A percentile compares a stretch with the other conserved stretches of the same genome.
These are phyloP conservation scores for Sisymbrium irio DNA, from an alignment of 345 rosid genomes.

Conservation along the genomic window DNA sequence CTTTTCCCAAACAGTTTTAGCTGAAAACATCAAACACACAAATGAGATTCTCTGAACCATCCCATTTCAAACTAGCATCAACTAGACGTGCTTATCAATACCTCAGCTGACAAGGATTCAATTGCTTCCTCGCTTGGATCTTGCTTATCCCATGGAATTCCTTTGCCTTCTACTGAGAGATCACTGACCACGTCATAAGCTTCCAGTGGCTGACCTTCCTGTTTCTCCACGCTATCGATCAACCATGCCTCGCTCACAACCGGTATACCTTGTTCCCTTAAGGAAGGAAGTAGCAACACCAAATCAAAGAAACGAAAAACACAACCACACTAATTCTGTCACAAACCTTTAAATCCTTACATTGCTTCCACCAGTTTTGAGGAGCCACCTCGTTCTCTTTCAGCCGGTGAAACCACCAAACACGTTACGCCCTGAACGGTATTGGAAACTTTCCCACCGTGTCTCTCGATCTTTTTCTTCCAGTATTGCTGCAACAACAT, in stretches of 20 bases:
- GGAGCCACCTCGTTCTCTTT: slow-evolving; percentile 66
- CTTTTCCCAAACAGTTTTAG: slow-evolving; percentile 69
- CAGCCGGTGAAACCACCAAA: slow-evolving; percentile 58
- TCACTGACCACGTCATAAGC: slow-evolving; percentile 63
- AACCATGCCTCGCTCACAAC: slow-evolving; percentile 76
- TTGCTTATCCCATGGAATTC: slow-evolving; percentile 71
- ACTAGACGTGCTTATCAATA: neutral
- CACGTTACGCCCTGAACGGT: slow-evolving; percentile 55
- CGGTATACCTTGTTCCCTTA: slow-evolving; percentile 54
- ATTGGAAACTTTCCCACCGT: slow-evolving; percentile 60
- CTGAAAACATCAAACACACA: slow-evolving; percentile 34
- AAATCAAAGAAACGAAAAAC: neutral
- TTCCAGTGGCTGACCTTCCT: slow-evolving; percentile 60
- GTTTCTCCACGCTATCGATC: slow-evolving; percentile 64
- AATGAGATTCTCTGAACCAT: neutral
- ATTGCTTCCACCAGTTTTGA: slow-evolving; percentile 67
- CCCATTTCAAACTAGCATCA: neutral
- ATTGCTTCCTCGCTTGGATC: slow-evolving; percentile 59
- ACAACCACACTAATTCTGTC: neutral
- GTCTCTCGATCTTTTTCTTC: slow-evolving; percentile 53
- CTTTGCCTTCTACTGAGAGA: slow-evolving; percentile 58
- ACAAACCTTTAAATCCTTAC: slow-evolving; percentile 36
- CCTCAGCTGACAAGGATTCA: slow-evolving; percentile 55
- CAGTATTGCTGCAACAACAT: slow-evolving; percentile 56
- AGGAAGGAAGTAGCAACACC: neutral